phyloP scores from a whole-genome alignment of 768 basidiomycete species.

The Calocera cornea region DNA sequence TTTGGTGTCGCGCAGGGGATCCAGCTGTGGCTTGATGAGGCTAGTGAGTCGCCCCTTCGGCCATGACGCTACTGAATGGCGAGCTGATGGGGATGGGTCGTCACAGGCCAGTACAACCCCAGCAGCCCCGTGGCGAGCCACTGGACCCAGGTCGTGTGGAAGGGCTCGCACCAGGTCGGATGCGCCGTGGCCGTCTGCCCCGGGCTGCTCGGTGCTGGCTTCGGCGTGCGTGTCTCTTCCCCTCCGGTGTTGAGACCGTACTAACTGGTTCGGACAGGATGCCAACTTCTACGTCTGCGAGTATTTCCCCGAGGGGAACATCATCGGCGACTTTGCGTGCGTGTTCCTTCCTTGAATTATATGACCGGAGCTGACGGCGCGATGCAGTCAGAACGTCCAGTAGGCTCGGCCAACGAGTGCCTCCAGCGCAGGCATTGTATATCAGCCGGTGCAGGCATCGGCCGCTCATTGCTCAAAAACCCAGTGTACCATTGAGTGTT shows the following conservation, averaged over 20 bases:
- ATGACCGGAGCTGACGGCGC: background rate
- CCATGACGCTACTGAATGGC: background rate
- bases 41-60: background rate
- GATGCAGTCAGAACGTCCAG: background rate
- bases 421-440: background rate
- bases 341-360: conserved; percentile 19
- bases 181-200: conserved; percentile 41
- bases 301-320: conserved; percentile 52
- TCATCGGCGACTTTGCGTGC: conserved; percentile 44
- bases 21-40: conserved; percentile 17
- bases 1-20: background rate
- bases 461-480: background rate
- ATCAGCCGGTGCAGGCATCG: conserved; percentile 3
- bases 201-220: conserved; percentile 32
- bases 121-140: conserved; percentile 36
- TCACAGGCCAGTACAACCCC: conserved; percentile 40
- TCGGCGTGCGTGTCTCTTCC: conserved; percentile 25
- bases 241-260: background rate
- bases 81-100: background rate
- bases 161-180: conserved; percentile 43
- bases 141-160: conserved; percentile 56
- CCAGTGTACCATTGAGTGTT: background rate
- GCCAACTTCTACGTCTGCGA: conserved; percentile 50
- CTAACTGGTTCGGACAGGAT: conserved; percentile 24
- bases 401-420: too few relatives aligned